Evolutionary conservation across 202 grass and related monocot species (phyloP), one percentile per base, ranked within the genome.

Genomic region (Setaria italica): DNA sequence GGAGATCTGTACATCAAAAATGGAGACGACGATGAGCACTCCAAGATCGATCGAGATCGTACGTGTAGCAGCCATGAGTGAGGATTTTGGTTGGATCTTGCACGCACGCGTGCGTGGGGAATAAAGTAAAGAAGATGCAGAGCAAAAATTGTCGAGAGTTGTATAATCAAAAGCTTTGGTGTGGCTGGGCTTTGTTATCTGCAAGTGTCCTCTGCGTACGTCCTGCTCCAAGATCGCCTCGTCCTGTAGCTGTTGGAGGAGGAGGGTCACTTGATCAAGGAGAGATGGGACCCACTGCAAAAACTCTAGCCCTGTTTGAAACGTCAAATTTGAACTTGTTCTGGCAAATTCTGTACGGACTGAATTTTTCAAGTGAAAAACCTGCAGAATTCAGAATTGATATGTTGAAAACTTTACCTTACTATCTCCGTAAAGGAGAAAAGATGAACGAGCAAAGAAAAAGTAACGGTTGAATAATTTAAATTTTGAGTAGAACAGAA

Each of bases 101-200:
- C 87, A 45, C 45, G 56, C 75, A 62, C 13, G 62, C 65, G 78
- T 79, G 74, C 66, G 83, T 62, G 67, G 45, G 45, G 67, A 62
- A 54, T 49, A 79, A 65, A 77, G 41, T 67, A 79, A 51, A 72
- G 45, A 39, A 43, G 43, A 74, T 15, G 62, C 11, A 53, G 48
- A 54, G 11, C 47, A 39, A 47, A 9, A 29, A 25, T 25, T 29
- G 4, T 14, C 4, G 25, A 2, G 37, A 79, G 16, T 41, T 72
- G 41, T n/a, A 37, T 34, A 64, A 34, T 15, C 30, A 7, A 33
- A 3, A 20, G 63, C 35, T 55, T 25, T 25, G 25, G 25, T 25
- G 25, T 25, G 25, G 25, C 25, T 25, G 25, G 25, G 25, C 25
- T 25, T 45, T 54, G 13, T 15, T 43, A 12, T n/a, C 17, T 29